Conservation (phyloP, 257 asterid genomes). For the Plantago ovata region DNA sequence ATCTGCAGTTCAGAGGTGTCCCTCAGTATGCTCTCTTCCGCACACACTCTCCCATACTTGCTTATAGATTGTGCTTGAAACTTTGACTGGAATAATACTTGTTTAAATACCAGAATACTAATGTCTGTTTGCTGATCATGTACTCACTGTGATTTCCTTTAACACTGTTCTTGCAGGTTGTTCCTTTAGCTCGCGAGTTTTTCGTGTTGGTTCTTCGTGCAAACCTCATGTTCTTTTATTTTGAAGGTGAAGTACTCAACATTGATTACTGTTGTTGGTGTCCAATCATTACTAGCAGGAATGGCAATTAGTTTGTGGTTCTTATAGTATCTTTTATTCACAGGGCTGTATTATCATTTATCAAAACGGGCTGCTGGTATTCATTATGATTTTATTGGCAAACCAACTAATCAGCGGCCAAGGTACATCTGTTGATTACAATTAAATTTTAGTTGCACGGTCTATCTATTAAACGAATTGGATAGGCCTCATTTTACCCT, state of each 20-base stretch:
- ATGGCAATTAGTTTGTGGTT: constrained; percentile 8
- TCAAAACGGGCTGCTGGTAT: constrained; percentile 93
- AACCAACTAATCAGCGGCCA: constrained; percentile 82
- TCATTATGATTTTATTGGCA: constrained; percentile 90
- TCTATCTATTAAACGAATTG: background rate
- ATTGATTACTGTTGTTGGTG: constrained; percentile 16
- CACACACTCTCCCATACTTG: constrained; percentile 21
- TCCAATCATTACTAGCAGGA: constrained; percentile 7
- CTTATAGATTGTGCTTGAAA: background rate
- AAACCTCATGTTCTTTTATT: constrained; percentile 96
- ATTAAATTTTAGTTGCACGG: background rate
- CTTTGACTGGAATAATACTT: constrained; percentile 1
- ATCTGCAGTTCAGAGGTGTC: constrained; percentile 77
- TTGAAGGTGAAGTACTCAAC: constrained; percentile 63
- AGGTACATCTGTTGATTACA: constrained; percentile 42
- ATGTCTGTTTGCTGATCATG: constrained; percentile 3
- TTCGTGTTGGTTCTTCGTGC: constrained; percentile 78
- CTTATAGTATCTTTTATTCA: constrained; percentile 17
- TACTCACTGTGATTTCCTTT: background rate
- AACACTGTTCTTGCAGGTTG: constrained; percentile 44
- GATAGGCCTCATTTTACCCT: background rate
- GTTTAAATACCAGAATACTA: constrained; percentile 8
- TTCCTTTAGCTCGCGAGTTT: constrained; percentile 75
- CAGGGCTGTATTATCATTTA: constrained; percentile 91
- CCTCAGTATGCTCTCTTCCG: constrained; percentile 72